phyloP scores from a whole-genome alignment of 2,329 filamentous ascomycete genomes.

The Keithomyces neogunnii region DNA sequence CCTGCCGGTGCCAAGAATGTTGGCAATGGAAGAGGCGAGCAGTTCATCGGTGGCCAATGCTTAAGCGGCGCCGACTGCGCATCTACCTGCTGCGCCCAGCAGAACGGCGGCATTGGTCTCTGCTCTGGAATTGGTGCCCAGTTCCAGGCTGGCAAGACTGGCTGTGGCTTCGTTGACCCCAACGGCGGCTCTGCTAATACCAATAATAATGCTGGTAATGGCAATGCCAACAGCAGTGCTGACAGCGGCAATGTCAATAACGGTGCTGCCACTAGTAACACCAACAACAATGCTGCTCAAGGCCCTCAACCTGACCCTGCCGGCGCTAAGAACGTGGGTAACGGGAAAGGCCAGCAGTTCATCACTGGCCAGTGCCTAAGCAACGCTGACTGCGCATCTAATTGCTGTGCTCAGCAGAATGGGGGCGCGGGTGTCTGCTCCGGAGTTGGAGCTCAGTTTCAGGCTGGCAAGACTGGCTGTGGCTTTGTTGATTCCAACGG shows the following conservation, averaged over 20 bases:
- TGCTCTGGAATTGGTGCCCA: slow-evolving; percentile 15
- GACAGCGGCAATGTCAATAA: too few species aligned
- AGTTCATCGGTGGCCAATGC: slow-evolving; percentile 20
- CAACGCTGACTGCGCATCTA: slow-evolving; percentile 19
- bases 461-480: slow-evolving; percentile 22
- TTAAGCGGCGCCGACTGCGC: slow-evolving; percentile 18
- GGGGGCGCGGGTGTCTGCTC: slow-evolving; percentile 19
- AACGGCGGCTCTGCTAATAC: background rate
- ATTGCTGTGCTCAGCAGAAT: slow-evolving; percentile 17
- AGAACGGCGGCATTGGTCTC: slow-evolving; percentile 13
- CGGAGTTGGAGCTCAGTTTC: slow-evolving; percentile 1
- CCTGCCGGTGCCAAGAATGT: slow-evolving; percentile 15
- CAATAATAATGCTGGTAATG: slow-evolving; percentile 13
- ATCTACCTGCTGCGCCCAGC: slow-evolving; percentile 19
- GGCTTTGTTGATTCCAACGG: slow-evolving; percentile 13
- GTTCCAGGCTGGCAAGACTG: slow-evolving; percentile 17
- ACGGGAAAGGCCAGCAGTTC: slow-evolving; percentile 17
- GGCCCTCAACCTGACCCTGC: slow-evolving; percentile 1
- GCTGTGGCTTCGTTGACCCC: slow-evolving; percentile 19
- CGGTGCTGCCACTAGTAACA: background rate
- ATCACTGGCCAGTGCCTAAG: slow-evolving; percentile 18
- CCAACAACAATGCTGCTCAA: background rate
- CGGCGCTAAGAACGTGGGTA: slow-evolving; percentile 16
- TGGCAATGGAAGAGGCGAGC: slow-evolving; percentile 14
- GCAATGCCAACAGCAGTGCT: background rate